phyloP scores from a whole-genome alignment of 192 early-diverging fungal genomes.

The Coemansia sp. region DNA sequence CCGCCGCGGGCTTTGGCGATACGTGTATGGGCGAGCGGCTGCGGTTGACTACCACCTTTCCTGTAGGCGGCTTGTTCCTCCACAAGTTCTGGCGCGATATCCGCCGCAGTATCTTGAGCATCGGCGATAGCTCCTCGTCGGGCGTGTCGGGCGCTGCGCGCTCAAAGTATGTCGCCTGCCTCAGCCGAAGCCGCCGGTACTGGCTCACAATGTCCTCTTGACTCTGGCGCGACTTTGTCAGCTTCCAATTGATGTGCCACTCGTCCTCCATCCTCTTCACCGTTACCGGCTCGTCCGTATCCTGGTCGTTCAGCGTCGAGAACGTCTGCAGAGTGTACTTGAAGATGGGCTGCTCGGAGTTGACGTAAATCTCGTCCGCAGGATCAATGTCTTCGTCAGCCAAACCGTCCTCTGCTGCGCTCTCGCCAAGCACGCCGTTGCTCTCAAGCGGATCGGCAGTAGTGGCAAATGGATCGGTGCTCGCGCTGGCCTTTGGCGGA shows the following conservation, averaged over 20 bases:
- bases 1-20: background rate
- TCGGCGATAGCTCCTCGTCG: constrained; percentile 39
- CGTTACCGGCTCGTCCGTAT: constrained; percentile 36
- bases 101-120: constrained; percentile 40
- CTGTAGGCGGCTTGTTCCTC: constrained; percentile 33
- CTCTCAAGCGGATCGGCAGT: constrained; percentile 22
- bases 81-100: constrained; percentile 47
- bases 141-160: constrained; percentile 44
- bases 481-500: background rate
- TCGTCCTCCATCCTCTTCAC: constrained; percentile 34
- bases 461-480: constrained; percentile 19
- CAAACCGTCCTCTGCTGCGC: background rate
- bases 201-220: constrained; percentile 2
- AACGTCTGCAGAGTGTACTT: constrained; percentile 45
- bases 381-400: constrained; percentile 26
- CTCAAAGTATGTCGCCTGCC: constrained; percentile 54
- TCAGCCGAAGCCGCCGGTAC: constrained; percentile 32
- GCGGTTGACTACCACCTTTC: constrained; percentile 40
- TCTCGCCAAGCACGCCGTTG: background rate
- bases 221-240: constrained; percentile 19
- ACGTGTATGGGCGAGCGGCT: constrained; percentile 14
- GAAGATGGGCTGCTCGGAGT: constrained; percentile 31
- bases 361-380: constrained; percentile 46
- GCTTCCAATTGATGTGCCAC: constrained; percentile 43
- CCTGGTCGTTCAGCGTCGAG: constrained; percentile 50